Evolutionary conservation across 202 grass and related monocot genomes (phyloP), one percentile per base, ranked within the genome.

Genomic region (Musa balbisiana): DNA sequence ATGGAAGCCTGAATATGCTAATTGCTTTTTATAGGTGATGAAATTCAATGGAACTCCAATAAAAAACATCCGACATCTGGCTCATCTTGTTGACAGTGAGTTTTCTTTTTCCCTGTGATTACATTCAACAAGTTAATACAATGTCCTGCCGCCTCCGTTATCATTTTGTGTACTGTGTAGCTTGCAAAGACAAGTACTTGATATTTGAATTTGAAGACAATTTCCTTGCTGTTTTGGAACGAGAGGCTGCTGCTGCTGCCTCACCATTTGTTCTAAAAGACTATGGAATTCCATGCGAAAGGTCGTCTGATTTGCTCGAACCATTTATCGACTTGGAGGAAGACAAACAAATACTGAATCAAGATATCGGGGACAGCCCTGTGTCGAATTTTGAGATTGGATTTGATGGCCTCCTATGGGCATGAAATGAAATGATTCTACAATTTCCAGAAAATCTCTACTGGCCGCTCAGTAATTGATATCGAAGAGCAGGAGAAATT

Each of bases 61-160:
- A 87, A 98, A 98, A 81, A 98, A 98, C 70, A 98, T 98, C 62
- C 88, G 87, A 27, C 94, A 98, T 83, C 94, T 98, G 79, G 87
- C 88, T 71, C 87, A 98, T 88, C 88, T 98, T 62, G 91, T 98
- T 56, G 88, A 94, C 79, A 79, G 94, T 98, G 88, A 91, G 94
- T 89, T 29, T 17, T 55, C 25, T 14, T 26, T 74, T 21, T 43
- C 5, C 33, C 33, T 43, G 33, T 43, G 33, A 74, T 58, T 51
- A 2, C 10, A 70, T 10, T 51, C 6, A 2, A 49, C 43, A 19
- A 70, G 43, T 50, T 3, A 51, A 33, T 20, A 17, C 51, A 71
- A 16, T 51, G 11, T 53, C 23, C 72, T 21, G 10, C 73, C 43
- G 17, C 51, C 24, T 49, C 11, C 55, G 52, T 25, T 50, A 53